Base-by-base conservation (phyloP, 805 yeast species). In the Starmerella scarabaei region DNA sequence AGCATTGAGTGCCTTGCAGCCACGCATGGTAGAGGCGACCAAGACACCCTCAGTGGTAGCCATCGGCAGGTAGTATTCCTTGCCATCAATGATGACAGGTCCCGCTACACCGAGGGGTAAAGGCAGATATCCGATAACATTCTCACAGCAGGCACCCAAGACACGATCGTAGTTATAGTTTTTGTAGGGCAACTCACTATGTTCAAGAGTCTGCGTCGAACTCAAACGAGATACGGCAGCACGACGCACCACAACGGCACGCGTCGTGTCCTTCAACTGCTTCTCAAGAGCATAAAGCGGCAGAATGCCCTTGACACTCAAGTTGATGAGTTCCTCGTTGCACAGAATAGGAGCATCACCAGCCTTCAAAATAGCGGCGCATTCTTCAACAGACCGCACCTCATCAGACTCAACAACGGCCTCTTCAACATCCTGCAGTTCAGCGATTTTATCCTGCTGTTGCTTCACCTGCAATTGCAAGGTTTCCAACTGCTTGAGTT, bases 21-120 rank as follows among this genome's bases (percentile, higher is more conserved):
- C 99, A 63, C 99, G 80, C 94, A 84, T 88, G 12, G 98, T 80
- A 16, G 96, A 85, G 3, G 99, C 99, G 50, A 91, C 96, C 43
- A 91, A 69, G 64, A 97, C 93, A 38, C 99, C 99, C 66, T 91
- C 99, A 27, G 98, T 91, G 15, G 99, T 91, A 21, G 99, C 99
- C 94, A 91, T 84, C 30, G 99, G 99, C 51, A 91, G 77, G 62
- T 85, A 94, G 59, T 71, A 80, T 35, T 93, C 76, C 49, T 71
- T 75, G 37, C 88, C 93, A 60, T 91, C 97, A 54, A 91, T 82
- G 40, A 83, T 68, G 59, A 91, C 63, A 8, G 99, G 99, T 39
- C 99, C 99, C 21, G 96, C 96, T 57, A 91, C 78, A 60, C 99
- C 99, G 41, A 91, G 84, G 5, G 99, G 99, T 32, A 91, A 60